Conservation (phyloP, 2,329 filamentous ascomycete genomes). For the Fusarium staphyleae region DNA sequence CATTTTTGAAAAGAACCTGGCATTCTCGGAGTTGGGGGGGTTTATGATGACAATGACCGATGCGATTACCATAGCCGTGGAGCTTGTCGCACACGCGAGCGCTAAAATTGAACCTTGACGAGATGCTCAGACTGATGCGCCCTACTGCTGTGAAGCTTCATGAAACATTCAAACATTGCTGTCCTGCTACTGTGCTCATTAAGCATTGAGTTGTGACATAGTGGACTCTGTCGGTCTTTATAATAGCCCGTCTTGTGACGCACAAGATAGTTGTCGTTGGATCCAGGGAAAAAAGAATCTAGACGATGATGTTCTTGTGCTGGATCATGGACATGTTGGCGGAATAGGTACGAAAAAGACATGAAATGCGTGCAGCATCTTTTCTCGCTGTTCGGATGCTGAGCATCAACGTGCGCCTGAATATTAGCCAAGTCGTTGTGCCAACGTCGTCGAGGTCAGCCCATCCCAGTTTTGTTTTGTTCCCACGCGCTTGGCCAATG, state of each 20-base stretch:
- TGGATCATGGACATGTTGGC: too few species aligned
- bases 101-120: constrained; percentile 47
- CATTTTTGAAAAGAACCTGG: constrained; percentile 35
- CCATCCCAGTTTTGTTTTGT: constrained; percentile 23
- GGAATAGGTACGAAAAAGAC: too few species aligned
- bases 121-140: constrained; percentile 38
- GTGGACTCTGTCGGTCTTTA: too few species aligned
- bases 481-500: constrained; percentile 10
- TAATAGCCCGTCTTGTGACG: too few species aligned
- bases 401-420: too few species aligned
- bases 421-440: constrained; percentile 26
- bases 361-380: too few species aligned
- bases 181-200: background rate
- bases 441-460: constrained; percentile 10
- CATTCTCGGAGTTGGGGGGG: constrained; percentile 50
- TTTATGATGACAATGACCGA: constrained; percentile 49
- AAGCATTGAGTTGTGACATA: too few species aligned
- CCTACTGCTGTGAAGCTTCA: constrained; percentile 2
- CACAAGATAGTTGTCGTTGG: too few species aligned
- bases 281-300: too few species aligned
- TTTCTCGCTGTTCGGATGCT: too few species aligned
- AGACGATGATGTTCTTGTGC: too few species aligned
- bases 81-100: constrained; percentile 45
- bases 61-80: constrained; percentile 44
- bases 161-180: background rate